Conservation (phyloP, 2,329 filamentous ascomycete genomes). For the Trichoderma atrobrunneum region DNA sequence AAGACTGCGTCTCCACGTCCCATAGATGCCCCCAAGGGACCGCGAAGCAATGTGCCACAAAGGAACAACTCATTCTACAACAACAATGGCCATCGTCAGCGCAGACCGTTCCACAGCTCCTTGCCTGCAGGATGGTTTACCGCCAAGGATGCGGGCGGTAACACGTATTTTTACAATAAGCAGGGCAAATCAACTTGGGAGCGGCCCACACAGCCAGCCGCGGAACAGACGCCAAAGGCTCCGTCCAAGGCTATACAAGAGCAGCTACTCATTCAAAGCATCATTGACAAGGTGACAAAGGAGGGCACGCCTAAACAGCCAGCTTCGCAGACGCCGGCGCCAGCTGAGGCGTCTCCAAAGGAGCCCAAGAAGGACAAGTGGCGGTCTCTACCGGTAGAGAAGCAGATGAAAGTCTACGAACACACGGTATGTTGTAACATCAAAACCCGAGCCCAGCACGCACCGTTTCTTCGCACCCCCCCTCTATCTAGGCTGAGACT, state of each 20-base stretch:
- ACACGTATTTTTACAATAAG: slow-evolving; percentile 82
- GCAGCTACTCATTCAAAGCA: slow-evolving; percentile 75
- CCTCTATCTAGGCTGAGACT: background rate
- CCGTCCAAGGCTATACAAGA: slow-evolving; percentile 63
- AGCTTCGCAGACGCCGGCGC: slow-evolving; percentile 63
- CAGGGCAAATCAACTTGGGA: slow-evolving; percentile 79
- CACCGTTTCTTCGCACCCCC: background rate
- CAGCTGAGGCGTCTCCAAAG: slow-evolving; percentile 51
- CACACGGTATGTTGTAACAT: slow-evolving; percentile 68
- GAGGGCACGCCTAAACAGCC: slow-evolving; percentile 52
- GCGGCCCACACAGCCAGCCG: slow-evolving; percentile 67
- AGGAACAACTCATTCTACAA: slow-evolving; percentile 49
- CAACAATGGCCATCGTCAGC: slow-evolving; percentile 42
- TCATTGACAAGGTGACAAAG: slow-evolving; percentile 80
- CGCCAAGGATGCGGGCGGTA: slow-evolving; percentile 67
- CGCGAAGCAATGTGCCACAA: slow-evolving; percentile 58
- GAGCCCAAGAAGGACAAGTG: slow-evolving; percentile 69
- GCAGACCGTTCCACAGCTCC: slow-evolving; percentile 54
- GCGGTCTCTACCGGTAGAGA: slow-evolving; percentile 68
- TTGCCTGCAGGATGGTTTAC: slow-evolving; percentile 86
- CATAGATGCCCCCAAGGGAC: slow-evolving; percentile 56
- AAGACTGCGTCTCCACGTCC: slow-evolving; percentile 45
- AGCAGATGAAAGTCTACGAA: slow-evolving; percentile 93
- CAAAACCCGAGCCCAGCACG: background rate
- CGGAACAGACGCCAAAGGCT: slow-evolving; percentile 60